These are phyloP conservation scores for Aciculoconidium aculeatum DNA, from an alignment of 805 yeast genomes.

Conservation along the genomic window DNA sequence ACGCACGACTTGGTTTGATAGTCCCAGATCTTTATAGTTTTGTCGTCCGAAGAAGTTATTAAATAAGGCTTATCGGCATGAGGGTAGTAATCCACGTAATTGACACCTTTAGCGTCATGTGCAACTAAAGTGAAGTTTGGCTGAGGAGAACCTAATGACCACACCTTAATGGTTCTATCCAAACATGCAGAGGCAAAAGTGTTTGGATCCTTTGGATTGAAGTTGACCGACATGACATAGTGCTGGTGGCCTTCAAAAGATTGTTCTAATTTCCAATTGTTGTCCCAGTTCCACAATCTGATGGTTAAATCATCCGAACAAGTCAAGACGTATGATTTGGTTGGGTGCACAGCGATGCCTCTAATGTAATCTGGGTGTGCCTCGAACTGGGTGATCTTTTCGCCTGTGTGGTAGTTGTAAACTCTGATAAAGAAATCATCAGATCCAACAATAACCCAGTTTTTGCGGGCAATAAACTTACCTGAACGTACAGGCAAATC, in stretches of 20 bases:
- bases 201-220: slow-evolving; percentile 96
- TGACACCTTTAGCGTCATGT: slow-evolving; percentile 90
- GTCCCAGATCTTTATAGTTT: slow-evolving; percentile 88
- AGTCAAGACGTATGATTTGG: slow-evolving; percentile 82
- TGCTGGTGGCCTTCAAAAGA: slow-evolving; percentile 94
- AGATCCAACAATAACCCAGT: slow-evolving; percentile 94
- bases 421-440: slow-evolving; percentile 95
- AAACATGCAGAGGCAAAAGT: slow-evolving; percentile 97
- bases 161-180: slow-evolving; percentile 93
- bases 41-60: slow-evolving; percentile 87
- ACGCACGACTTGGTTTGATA: slow-evolving; percentile 95
- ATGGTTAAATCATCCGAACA: slow-evolving; percentile 89
- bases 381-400: slow-evolving; percentile 89
- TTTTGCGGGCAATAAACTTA: slow-evolving; percentile 88
- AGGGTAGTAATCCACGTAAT: slow-evolving; percentile 94
- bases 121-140: slow-evolving; percentile 92
- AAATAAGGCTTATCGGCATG: slow-evolving; percentile 95
- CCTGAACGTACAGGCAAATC: slow-evolving; percentile 96
- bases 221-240: slow-evolving; percentile 88
- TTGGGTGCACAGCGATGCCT: slow-evolving; percentile 88
- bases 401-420: slow-evolving; percentile 92
- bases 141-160: slow-evolving; percentile 83
- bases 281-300: slow-evolving; percentile 97
- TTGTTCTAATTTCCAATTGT: slow-evolving; percentile 84
- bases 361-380: slow-evolving; percentile 98